A percentile compares a stretch with the other conserved stretches of the same genome.
These are phyloP conservation scores for Cenchrus americanus DNA, from an alignment of 176 grass and related monocot genomes.

Conservation along the genomic window DNA sequence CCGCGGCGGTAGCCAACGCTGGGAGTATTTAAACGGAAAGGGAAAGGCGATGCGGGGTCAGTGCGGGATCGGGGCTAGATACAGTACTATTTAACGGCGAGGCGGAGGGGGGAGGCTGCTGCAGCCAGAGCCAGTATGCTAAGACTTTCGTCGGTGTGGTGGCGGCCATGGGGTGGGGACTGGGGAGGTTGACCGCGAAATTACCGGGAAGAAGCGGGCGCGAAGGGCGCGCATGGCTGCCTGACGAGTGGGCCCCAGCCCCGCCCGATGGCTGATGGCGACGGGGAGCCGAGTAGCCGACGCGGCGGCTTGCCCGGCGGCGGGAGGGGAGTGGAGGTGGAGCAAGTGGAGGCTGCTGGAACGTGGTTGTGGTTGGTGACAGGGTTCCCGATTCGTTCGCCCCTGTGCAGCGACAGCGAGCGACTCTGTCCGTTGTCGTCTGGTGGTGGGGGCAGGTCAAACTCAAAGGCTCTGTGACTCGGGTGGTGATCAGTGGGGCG, in stretches of 20 bases:
- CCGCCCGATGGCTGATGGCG: not conserved
- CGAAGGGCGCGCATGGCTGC: conserved; percentile 40
- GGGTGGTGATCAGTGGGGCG: not conserved
- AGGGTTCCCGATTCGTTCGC: not conserved
- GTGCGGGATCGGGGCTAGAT: conserved; percentile 13
- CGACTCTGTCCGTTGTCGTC: not conserved
- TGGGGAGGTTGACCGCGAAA: conserved; percentile 35
- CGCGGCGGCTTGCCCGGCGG: conserved; percentile 25
- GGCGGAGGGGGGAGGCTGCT: not conserved
- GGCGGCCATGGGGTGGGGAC: not conserved
- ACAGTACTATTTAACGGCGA: not conserved
- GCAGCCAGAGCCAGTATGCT: not conserved
- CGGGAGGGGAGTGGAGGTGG: not conserved
- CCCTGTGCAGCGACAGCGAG: not conserved
- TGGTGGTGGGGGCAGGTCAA: not conserved
- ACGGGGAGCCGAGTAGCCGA: conserved; percentile 19
- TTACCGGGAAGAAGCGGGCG: conserved; percentile 50
- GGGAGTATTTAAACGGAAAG: conserved; percentile 23
- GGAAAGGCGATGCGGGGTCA: conserved; percentile 12
- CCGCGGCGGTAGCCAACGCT: not conserved
- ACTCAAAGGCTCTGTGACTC: not conserved
- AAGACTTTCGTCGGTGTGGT: not conserved
- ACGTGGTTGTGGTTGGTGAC: conserved; percentile 27
- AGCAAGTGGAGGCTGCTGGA: conserved; percentile 15
- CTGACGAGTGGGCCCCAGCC: conserved; percentile 21